phyloP scores from a whole-genome alignment of 768 basidiomycete species.

The Rhizopogon rudus region DNA sequence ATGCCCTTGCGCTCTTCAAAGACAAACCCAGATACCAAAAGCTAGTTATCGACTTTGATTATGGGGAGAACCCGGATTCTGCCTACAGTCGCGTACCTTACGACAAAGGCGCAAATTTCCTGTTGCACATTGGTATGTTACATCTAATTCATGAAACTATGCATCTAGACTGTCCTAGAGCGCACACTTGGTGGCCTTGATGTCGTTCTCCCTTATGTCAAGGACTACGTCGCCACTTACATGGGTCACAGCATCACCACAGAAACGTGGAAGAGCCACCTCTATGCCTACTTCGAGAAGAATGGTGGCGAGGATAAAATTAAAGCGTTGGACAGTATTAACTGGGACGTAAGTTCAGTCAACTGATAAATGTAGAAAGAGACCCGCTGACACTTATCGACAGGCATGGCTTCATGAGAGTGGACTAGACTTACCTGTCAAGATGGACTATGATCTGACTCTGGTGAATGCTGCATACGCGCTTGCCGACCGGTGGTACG shows the following conservation, averaged over 20 bases:
- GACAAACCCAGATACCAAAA: slow-evolving; percentile 43
- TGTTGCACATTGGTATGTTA: slow-evolving; percentile 44
- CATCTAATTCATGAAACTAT: background rate
- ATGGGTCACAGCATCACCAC: slow-evolving; percentile 54
- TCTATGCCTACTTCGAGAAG: slow-evolving; percentile 46
- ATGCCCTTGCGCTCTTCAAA: slow-evolving; percentile 40
- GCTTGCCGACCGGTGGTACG: slow-evolving; percentile 50
- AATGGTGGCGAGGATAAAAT: slow-evolving; percentile 40
- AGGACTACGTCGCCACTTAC: slow-evolving; percentile 51
- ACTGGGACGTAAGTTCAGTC: slow-evolving; percentile 47
- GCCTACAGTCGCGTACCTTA: slow-evolving; percentile 49
- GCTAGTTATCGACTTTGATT: slow-evolving; percentile 45
- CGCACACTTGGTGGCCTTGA: slow-evolving; percentile 51
- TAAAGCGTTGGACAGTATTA: slow-evolving; percentile 42
- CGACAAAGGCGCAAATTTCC: slow-evolving; percentile 53
- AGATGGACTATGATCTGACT: slow-evolving; percentile 48
- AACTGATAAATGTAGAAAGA: too few species aligned
- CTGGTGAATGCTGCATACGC: slow-evolving; percentile 47
- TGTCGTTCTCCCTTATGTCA: slow-evolving; percentile 51
- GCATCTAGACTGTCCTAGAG: slow-evolving; percentile 26
- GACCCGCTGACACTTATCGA: background rate
- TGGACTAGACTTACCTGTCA: slow-evolving; percentile 42
- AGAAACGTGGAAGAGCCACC: slow-evolving; percentile 51
- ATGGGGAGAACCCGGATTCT: slow-evolving; percentile 44
- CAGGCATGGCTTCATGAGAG: slow-evolving; percentile 57